Evolutionary conservation across 208 protist genomes (phyloP), one percentile per base, ranked within the genome.

Genomic region (Trypanosoma melophagium): DNA sequence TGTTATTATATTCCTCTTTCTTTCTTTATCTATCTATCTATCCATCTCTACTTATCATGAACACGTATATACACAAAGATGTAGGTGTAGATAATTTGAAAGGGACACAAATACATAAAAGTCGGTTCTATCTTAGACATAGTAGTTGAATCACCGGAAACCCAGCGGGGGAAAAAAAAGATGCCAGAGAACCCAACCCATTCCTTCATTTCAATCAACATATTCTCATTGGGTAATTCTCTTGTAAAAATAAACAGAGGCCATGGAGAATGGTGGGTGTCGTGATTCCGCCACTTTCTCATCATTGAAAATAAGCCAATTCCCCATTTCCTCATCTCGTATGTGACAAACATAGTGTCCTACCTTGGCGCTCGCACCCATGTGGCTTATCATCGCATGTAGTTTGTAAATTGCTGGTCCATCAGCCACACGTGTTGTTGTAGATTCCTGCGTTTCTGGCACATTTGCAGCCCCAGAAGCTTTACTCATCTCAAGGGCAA

Each of bases 291-390:
- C 94, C 0, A 98, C 95, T 66, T 98, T 97, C 44, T 96, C 86
- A 76, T 99, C 97, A 79, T 99, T 99, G 72, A 96, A 98, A 21
- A 98, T 69, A 8, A 98, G 52, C 96, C 97, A 99, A 56, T 89
- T 55, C 17, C 85, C 79, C 0, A 66, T 90, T 1, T 76, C 68
- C 1, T 57, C 58, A 65, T 96, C 87, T 64, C 90, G 83, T 38
- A 97, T 72, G 76, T 97, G 92, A 69, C 86, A 93, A 24, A 97
- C 90, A 71, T 97, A 97, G 66, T 97, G 94, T 25, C 94, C 94
- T 14, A 73, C 84, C 59, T 83, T 87, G 21, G 94, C 90, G 51
- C 82, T 88, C n/a, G 81, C 67, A 1, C 94, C 94, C 59, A 97
- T 95, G 71, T 97, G 94, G 47, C 87, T 95, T 76, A 97, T 91